Base-by-base conservation (phyloP, 495 filamentous ascomycete species). In the Hypomontagnella submonticulosa region DNA sequence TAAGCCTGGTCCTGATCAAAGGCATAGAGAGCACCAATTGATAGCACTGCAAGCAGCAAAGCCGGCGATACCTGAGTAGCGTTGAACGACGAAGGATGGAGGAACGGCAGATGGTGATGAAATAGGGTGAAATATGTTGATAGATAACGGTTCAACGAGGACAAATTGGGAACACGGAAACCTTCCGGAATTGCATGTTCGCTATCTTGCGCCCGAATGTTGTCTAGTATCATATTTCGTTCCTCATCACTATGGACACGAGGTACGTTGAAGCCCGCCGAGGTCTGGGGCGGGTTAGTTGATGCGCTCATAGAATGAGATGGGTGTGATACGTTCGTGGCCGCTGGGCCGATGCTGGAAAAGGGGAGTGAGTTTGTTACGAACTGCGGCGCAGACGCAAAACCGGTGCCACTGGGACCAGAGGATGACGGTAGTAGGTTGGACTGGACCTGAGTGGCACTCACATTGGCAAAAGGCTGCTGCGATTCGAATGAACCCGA, bases 61-160 rank as follows among this genome's bases (percentile, higher is more conserved):
- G 95, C 87, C 1, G 96, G 86, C 30, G 92, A 89, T 10, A 89
- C 84, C 50, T 88, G 79, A 4, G 89, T 87, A 8, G 92, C 92
- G 59, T 87, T 84, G 80, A 99, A 98, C 0, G 95, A 95, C 49
- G 92, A 89, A 51, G 93, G 92, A 74, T 98, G 95, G 71, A 99
- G 80, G 85, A 99, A 98, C 0, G 95, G 95, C 63, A 99, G 81
- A 73, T 99, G 95, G 63, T 95, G 96, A 73, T 99, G 95, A 77
- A 98, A 98, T 71, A 97, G 81, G 69, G 91, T 92, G 78, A 97
- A 99, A 83, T 99, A 99, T 2, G 93, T 97, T 15, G 93, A 88
- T 36, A 98, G 82, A 72, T 94, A 97, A 67, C 91, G 85, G 77
- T 99, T 98, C 69, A 98, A 75, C 13, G 89, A 89, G 18, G 83